A percentile compares a stretch with the other conserved stretches of the same genome.
phyloP scores from a whole-genome alignment of 2,329 filamentous ascomycete genomes.

The Achaetomium macrosporum region DNA sequence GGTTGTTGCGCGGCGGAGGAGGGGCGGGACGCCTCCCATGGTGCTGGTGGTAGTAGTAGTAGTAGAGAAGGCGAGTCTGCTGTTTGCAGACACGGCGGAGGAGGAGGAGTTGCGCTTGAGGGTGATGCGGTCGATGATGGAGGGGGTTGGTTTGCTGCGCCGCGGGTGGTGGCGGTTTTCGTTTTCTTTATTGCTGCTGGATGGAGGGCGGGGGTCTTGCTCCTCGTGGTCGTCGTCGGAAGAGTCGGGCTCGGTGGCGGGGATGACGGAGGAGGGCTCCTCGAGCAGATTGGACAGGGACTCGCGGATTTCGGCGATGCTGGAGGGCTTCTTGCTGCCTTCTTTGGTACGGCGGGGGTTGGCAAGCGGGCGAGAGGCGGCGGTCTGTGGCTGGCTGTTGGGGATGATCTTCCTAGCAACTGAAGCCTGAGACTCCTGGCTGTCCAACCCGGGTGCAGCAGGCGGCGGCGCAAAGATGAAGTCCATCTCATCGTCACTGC shows the following conservation, averaged over 20 bases:
- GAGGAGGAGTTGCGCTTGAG: slow-evolving; percentile 51
- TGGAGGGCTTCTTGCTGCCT: slow-evolving; percentile 59
- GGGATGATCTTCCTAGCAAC: slow-evolving; percentile 30
- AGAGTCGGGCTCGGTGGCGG: slow-evolving; percentile 43
- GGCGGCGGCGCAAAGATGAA: slow-evolving; percentile 49
- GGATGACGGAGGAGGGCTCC: slow-evolving; percentile 49
- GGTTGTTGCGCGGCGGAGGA: slow-evolving; percentile 69
- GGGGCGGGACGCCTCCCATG: slow-evolving; percentile 51
- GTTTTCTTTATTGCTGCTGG: slow-evolving; percentile 45
- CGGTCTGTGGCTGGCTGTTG: slow-evolving; percentile 45
- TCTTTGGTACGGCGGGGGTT: slow-evolving; percentile 49
- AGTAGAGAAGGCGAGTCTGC: slow-evolving; percentile 26
- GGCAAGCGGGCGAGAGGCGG: slow-evolving; percentile 34
- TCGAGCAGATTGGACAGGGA: slow-evolving; percentile 81
- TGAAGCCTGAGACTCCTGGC: slow-evolving; percentile 36
- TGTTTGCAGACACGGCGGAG: slow-evolving; percentile 27
- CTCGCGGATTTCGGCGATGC: slow-evolving; percentile 73
- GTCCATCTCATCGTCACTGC: slow-evolving; percentile 69
- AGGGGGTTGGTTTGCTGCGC: slow-evolving; percentile 34
- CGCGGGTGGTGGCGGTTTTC: slow-evolving; percentile 36
- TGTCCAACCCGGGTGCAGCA: slow-evolving; percentile 35
- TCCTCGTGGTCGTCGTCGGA: slow-evolving; percentile 48
- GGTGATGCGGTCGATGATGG: slow-evolving; percentile 71
- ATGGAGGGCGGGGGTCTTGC: slow-evolving; percentile 27
- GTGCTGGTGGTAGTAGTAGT: slow-evolving; percentile 24